Conservation (phyloP, 805 yeast species). For the Starmerella apicola region DNA sequence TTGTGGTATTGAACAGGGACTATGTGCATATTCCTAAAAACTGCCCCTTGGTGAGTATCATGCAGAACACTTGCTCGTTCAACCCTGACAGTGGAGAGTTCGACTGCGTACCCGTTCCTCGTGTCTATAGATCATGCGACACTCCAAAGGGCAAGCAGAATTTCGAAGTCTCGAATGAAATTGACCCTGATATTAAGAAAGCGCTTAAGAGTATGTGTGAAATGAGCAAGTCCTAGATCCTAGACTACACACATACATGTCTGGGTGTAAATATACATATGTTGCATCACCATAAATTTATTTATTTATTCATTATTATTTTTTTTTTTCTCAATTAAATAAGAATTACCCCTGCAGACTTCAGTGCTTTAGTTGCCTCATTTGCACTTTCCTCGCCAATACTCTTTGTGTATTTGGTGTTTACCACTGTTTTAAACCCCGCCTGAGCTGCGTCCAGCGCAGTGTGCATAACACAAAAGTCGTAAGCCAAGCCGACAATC, state of each 20-base stretch:
- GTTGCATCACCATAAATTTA: no score
- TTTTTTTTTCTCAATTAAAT: no score
- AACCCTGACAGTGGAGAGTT: constrained; percentile 1
- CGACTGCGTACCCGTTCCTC: constrained; percentile 9
- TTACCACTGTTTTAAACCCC: constrained; percentile 55
- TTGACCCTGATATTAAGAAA: not conserved
- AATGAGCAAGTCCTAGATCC: no score
- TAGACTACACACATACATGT: no score
- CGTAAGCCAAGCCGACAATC: constrained; percentile 76
- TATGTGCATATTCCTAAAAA: constrained; percentile 6
- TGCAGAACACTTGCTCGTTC: constrained; percentile 16
- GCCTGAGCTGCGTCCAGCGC: constrained; percentile 51
- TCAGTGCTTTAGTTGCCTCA: constrained; percentile 5
- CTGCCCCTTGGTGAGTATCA: constrained; percentile 12
- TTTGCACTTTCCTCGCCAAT: constrained; percentile 30
- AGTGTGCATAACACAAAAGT: constrained; percentile 70
- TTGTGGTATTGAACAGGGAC: constrained; percentile 8
- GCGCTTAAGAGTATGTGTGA: constrained; percentile 8
- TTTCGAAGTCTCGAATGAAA: constrained; percentile 10
- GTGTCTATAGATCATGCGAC: constrained; percentile 11
- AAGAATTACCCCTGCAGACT: constrained; percentile 10
- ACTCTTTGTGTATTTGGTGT: constrained; percentile 44
- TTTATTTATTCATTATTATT: not conserved
- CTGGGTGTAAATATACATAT: no score
- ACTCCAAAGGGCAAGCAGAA: constrained; percentile 8